phyloP scores from a whole-genome alignment of 2,329 filamentous ascomycete genomes.

The Fusarium sterilihyphosum region DNA sequence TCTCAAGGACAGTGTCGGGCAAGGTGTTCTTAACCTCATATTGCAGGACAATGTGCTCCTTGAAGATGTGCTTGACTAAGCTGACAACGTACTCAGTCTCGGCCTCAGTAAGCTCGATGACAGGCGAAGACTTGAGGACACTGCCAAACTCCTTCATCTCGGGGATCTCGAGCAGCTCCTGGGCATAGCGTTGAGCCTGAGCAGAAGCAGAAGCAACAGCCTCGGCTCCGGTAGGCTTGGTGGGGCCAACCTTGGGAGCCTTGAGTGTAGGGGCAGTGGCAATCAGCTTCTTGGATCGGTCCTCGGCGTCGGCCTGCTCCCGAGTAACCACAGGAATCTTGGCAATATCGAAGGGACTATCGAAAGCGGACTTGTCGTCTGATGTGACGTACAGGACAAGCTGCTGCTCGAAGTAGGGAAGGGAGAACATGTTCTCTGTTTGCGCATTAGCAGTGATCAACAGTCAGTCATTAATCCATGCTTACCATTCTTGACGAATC shows the following conservation, averaged over 20 bases:
- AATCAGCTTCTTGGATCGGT: conserved; percentile 96
- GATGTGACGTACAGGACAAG: conserved; percentile 97
- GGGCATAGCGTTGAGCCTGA: conserved; percentile 86
- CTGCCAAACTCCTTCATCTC: conserved; percentile 90
- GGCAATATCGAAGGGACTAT: conserved; percentile 87
- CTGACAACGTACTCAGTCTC: conserved; percentile 97
- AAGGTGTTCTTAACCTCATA: conserved; percentile 99
- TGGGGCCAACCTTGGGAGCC: conserved; percentile 82
- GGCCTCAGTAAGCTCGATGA: conserved; percentile 92
- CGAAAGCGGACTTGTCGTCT: conserved; percentile 86
- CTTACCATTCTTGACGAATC: conserved; percentile 92
- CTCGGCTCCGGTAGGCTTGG: conserved; percentile 79
- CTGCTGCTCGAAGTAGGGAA: conserved; percentile 95
- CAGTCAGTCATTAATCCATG: background rate
- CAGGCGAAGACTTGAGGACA: conserved; percentile 88
- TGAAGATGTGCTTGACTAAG: conserved; percentile 97
- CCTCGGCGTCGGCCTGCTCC: conserved; percentile 95
- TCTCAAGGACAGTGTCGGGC: conserved; percentile 87
- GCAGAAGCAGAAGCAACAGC: conserved; percentile 80
- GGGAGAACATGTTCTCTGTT: conserved; percentile 90
- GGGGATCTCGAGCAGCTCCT: conserved; percentile 87
- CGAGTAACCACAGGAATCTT: conserved; percentile 92
- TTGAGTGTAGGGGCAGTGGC: conserved; percentile 93
- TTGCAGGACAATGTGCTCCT: conserved; percentile 93
- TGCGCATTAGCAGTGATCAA: conserved; percentile 14